Evolutionary conservation across 768 basidiomycete species (phyloP), one percentile per base, ranked within the genome.

Genomic region (Serpula lacrymans): DNA sequence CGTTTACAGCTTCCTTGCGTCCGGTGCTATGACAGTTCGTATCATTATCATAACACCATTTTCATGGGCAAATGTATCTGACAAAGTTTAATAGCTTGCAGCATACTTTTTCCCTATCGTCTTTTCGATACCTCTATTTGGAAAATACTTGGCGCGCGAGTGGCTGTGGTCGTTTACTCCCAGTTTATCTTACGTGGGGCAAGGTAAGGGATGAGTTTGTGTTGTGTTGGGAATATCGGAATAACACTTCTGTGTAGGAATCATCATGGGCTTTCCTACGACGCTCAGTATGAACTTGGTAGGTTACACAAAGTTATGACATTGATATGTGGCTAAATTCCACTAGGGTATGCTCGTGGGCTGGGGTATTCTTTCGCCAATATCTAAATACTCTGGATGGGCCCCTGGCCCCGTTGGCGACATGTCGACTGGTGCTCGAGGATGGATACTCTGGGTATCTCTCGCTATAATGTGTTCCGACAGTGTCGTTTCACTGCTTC

Each of bases 191-290:
- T 97, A 96, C 54, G 82, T 96, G 27, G 93, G 93, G 1, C 91
- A 95, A 77, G 93, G 89, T 81, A 37, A 27, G 62, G 23, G 28
- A 26, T 49, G 12, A 13, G 16, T 53, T 39, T 8, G 41, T 26
- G 30, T 39, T 41, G 11, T 9, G 13, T 20, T 28, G 41, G 32
- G 6, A 27, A 31, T 9, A 8, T 11, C 14, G 6, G 21, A 37
- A 39, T 41, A 17, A 39, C 12, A n/a, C 35, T 23, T 22, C 25
- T n/a, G 24, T 40, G 2, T 38, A 84, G 88, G 92, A 5, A 92
- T 97, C 45, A 97, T 97, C 52, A 98, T 98, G 95, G 95, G 94
- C 4, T 90, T 94, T 53, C 87, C 92, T 0, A 95, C 91, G 0
- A 94, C 94, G 0, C 53, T 94, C 25, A 88, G 87, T 57, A 97